Conservation (phyloP, 257 asterid genomes). For the Parsonsia alboflavescens region DNA sequence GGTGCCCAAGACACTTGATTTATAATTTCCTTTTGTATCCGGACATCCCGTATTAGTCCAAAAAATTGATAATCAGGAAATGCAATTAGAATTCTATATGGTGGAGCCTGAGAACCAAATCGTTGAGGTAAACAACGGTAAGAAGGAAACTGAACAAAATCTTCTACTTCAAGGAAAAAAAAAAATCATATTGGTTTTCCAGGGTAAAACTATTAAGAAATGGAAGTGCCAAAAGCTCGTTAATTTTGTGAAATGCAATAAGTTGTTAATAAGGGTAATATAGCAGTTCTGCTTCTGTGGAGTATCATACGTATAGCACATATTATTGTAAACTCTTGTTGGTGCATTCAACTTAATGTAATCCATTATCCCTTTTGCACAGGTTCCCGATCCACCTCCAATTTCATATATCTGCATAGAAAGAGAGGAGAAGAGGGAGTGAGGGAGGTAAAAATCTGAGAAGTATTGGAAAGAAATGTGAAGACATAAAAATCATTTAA, state of each 20-base stretch:
- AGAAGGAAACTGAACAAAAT: neutral
- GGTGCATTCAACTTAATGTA: slow-evolving; percentile 93
- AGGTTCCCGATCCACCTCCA: slow-evolving; percentile 99
- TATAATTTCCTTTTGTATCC: neutral
- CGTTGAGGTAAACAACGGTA: neutral
- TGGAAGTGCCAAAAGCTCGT: neutral
- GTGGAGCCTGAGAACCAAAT: neutral
- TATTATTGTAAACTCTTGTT: slow-evolving; percentile 76
- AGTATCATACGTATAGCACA: slow-evolving; percentile 71
- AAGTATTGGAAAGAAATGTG: neutral
- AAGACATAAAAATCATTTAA: neutral
- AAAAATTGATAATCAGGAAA: neutral
- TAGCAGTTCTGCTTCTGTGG: neutral
- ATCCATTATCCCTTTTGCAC: slow-evolving; percentile 98
- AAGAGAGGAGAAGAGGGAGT: neutral
- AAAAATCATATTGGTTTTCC: neutral
- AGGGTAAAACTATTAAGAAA: neutral
- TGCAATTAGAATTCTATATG: neutral
- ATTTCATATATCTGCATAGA: slow-evolving; percentile 85
- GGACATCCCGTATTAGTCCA: neutral
- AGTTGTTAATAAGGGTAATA: neutral
- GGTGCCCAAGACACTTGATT: neutral
- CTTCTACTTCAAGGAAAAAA: neutral
- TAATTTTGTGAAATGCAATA: neutral
- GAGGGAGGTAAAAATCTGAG: neutral